Base-by-base conservation (phyloP, 2,329 filamentous ascomycete species). In the Colletotrichum sp. region DNA sequence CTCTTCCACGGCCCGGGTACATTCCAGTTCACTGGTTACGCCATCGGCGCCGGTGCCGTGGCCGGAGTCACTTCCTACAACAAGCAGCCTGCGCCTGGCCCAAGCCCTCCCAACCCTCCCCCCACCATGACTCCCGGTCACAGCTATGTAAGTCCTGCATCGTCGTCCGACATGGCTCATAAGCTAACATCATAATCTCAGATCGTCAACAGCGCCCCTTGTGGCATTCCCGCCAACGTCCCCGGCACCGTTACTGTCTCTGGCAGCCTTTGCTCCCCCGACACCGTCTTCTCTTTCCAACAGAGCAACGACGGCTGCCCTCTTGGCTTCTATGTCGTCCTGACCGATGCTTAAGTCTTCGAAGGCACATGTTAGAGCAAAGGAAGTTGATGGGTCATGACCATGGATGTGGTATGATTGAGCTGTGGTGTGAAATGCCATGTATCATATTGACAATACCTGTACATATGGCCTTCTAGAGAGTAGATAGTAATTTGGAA, bases 171-270 rank as follows among this genome's bases (percentile, higher is more conserved):
- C 5, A 21, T 61, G 3, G n/a, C 2, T 6, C n/a, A 18, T 43
- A 13, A 38, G 8, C 67, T 71, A 10, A 74, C 58, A 12, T 8
- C 13, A 12, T 3, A 10, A 8, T 32, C 16, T 5, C 30, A 75
- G 72, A 67, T 75, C 32, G 61, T 75, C 36, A 75, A 75, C 24
- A 75, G 72, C 36, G 72, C 72, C 69, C 72, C 72, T 6, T 75
- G 72, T 12, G 69, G 72, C 38, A 72, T 75, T 26, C 72, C 72
- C 8, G 36, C 69, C 12, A 16, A 32, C 3, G 12, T 58, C 4
- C 62, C 69, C 18, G 72, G 69, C 12, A 75, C 24, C 24, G 72
- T 75, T 6, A 75, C 72, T n/a, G 73, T 76, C 3, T 73, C 70
- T 12, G 70, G 73, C 10, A 61, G 43, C 28, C 71, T 76, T 12